phyloP scores from a whole-genome alignment of 306 rosid species.

The Rosa chinensis region DNA sequence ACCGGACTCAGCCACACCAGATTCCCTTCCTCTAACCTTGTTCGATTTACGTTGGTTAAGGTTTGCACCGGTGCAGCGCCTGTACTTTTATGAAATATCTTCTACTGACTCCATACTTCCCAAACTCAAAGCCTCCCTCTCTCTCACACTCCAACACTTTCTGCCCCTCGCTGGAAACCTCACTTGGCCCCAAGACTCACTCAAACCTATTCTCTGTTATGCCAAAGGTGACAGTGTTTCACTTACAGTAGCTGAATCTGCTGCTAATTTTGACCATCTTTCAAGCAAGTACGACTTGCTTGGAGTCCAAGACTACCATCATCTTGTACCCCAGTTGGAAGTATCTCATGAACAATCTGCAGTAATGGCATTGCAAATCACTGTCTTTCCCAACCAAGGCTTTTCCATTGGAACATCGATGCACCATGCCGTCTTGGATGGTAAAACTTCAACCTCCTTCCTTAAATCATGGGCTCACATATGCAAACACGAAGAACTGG shows the following conservation, averaged over 20 bases:
- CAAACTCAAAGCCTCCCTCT: slow-evolving; percentile 53
- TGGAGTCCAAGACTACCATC: slow-evolving; percentile 24
- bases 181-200: slow-evolving; percentile 21
- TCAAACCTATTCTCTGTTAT: slow-evolving; percentile 41
- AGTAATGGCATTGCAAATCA: slow-evolving; percentile 40
- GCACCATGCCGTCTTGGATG: slow-evolving; percentile 55
- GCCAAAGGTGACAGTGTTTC: slow-evolving; percentile 44
- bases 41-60: slow-evolving; percentile 49
- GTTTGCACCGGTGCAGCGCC: slow-evolving; percentile 34
- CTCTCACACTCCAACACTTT: slow-evolving; percentile 54
- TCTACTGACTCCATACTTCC: slow-evolving; percentile 32
- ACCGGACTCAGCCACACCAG: background rate
- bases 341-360: slow-evolving; percentile 30
- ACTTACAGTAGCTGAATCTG: slow-evolving; percentile 40
- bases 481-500: background rate
- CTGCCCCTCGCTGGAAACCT: slow-evolving; percentile 45
- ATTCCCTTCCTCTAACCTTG: slow-evolving; percentile 36
- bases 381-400: slow-evolving; percentile 42
- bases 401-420: slow-evolving; percentile 42
- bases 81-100: slow-evolving; percentile 38
- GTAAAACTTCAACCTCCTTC: slow-evolving; percentile 36
- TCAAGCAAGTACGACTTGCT: slow-evolving; percentile 18
- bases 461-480: slow-evolving; percentile 25
- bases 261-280: slow-evolving; percentile 31
- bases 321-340: slow-evolving; percentile 30